Conservation (phyloP, 225 moss, liverwort and hornwort genomes). For the Pleurozium schreberi region DNA sequence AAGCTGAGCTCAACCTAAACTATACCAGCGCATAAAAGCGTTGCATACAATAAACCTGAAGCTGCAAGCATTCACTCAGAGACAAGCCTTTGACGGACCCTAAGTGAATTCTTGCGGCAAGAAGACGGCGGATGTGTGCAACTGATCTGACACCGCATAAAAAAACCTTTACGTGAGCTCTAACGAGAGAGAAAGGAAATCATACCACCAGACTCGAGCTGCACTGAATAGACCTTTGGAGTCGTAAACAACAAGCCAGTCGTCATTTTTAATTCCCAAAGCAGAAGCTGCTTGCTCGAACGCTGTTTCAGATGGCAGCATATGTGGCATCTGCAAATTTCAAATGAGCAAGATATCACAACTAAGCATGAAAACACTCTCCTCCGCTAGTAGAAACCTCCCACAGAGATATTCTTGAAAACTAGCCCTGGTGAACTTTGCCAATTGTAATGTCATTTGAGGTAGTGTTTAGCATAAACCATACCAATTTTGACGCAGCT, state of each 20-base stretch:
- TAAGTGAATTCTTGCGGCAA: not conserved
- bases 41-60: not conserved
- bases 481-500: not conserved
- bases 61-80: not conserved
- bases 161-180: not conserved
- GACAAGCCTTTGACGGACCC: not conserved
- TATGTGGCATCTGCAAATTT: conserved; percentile 76
- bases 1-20: not conserved
- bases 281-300: conserved; percentile 84
- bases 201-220: conserved; percentile 93
- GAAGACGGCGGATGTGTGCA: not conserved
- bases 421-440: not conserved
- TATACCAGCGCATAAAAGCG: not conserved
- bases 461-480: not conserved
- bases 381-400: not conserved
- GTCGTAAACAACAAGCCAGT: conserved; percentile 72
- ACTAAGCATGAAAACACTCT: not conserved
- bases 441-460: not conserved
- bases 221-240: conserved; percentile 93
- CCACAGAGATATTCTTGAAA: not conserved
- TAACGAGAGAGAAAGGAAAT: not conserved
- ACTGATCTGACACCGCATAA: not conserved
- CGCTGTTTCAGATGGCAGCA: conserved; percentile 82
- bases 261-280: conserved; percentile 64
- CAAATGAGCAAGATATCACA: not conserved